Evolutionary conservation across 768 basidiomycete genomes (phyloP), one percentile per base, ranked within the genome.

Genomic region (Mycena indigotica): DNA sequence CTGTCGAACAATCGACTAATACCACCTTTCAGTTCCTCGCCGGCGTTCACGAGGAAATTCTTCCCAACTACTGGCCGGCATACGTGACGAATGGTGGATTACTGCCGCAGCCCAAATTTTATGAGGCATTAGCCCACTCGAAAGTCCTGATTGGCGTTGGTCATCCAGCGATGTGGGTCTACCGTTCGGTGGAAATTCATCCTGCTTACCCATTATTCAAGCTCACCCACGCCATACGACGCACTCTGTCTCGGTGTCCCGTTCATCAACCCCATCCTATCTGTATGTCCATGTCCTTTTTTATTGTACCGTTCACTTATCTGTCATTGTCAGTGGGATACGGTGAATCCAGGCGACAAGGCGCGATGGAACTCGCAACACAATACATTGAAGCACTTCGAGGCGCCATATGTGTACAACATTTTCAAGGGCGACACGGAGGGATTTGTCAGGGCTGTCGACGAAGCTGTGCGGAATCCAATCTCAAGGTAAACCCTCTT

Each of bases 371-470:
- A 60, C 19, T 62, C 71, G 4, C 71, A 75, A 44, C 73, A 75
- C 55, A 60, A 66, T 23, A 59, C 61, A 13, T 53, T 75, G 17
- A 59, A 67, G 21, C 49, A 48, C 13, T 64, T 66, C 28, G 70
- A 67, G 28, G 70, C 69, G 26, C 73, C 73, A 62, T 73, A 69
- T 48, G 72, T 73, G 12, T 73, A 73, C 50, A 64, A 73, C 46
- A 70, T 72, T 12, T 66, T 68, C 52, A 57, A 62, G 2, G 55
- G 63, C 21, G 62, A 72, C 49, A 64, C 60, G 35, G 63, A 66
- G 1, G 72, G 66, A 5, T 69, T 73, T 46, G 52, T 67, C 8
- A 55, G 66, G 3, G 72, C 72, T 1, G 57, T 73, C 13, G 50
- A 63, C 55, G 48, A 53, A 5, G 71, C 72, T 10, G 53, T 66